Percentiles rank a stretch among this genome's conserved stretches.
Evolutionary conservation across 1,284 basidiomycete species (phyloP).

Genomic region (Malassezia arunalokei): DNA sequence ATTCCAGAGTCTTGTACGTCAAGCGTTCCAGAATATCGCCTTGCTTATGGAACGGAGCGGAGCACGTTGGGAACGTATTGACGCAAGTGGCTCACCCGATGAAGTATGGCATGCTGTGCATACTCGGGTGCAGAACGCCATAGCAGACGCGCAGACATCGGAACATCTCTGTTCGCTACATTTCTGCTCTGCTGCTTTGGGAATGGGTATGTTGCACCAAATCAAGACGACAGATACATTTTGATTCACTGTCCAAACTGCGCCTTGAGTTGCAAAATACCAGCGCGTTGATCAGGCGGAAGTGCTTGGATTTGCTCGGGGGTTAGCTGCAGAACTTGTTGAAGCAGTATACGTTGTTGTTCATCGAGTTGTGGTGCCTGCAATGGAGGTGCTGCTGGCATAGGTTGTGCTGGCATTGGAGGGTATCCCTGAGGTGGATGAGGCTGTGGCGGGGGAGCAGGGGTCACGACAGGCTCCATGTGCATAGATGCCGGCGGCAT

Average conservation of each 20-base stretch:
- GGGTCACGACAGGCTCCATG: background rate
- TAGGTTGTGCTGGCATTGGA: constrained; percentile 6
- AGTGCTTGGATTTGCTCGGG: constrained; percentile 75
- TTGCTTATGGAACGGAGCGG: constrained; percentile 20
- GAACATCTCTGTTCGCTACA: background rate
- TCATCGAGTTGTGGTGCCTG: constrained; percentile 25
- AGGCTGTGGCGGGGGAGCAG: background rate
- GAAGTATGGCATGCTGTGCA: constrained; percentile 33
- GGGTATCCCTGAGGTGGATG: background rate
- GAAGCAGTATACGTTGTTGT: constrained; percentile 31
- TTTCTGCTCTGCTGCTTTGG: background rate
- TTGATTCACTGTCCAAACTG: constrained; percentile 31
- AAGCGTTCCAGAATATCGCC: constrained; percentile 29
- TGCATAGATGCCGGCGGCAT: background rate
- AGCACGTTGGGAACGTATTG: constrained; percentile 28
- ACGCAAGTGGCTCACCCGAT: constrained; percentile 31
- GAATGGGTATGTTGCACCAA: background rate
- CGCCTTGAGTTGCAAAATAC: constrained; percentile 58
- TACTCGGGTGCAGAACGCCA: constrained; percentile 9
- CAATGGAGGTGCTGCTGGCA: background rate
- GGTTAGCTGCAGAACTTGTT: constrained; percentile 70
- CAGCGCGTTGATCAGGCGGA: constrained; percentile 66
- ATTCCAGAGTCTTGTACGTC: constrained; percentile 43
- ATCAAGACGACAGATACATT: background rate
- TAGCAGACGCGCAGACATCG: background rate